Evolutionary conservation across 179 eudicot species (phyloP), one percentile per base, ranked within the genome.

Genomic region (Spinacia oleracea): DNA sequence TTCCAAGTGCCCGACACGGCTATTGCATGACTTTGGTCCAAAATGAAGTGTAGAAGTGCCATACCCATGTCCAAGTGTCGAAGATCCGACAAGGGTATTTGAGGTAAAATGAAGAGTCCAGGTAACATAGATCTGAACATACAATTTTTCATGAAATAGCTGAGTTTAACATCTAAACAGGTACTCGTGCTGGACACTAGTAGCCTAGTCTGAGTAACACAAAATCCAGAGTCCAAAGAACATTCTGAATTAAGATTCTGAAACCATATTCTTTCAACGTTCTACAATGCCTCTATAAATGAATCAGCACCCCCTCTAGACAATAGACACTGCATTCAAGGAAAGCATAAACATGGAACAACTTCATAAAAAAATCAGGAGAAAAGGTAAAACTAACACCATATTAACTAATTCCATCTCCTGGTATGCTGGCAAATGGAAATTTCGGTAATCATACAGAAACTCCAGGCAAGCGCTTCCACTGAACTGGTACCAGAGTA

Each of bases 391-490:
- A 60, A 60, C 34, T 8, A 27, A 12, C 18, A 60, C 16, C 1
- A 27, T 25, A 25, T 18, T 63, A 63, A 35, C 5, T 66, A 38
- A 66, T 38, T 66, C 48, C 55, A 70, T 43, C 11, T 9, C 32
- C 43, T 20, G 25, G 31, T 71, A 32, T 71, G 32, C 45, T 55
- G 32, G 35, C 5, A 40, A 14, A 58, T 58, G 51, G 20, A 59
- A 8, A 34, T 18, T 40, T 15, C 2, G 20, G n/a, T 16, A 23
- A n/a, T 29, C 23, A 18, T 58, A 66, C 4, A 76, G 14, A 38
- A 45, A 56, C 56, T 70, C 56, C 46, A 70, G 38, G 43, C 65
- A 74, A n/a, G 56, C 68, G 25, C 15, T 48, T 42, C 73, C 48
- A 32, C 25, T 51, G n/a, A 69, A 74, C 56, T 29, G 23, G 75